These are phyloP conservation scores for Arachnopeziza araneosa DNA, from an alignment of 2,329 filamentous ascomycete species.

Conservation along the genomic window DNA sequence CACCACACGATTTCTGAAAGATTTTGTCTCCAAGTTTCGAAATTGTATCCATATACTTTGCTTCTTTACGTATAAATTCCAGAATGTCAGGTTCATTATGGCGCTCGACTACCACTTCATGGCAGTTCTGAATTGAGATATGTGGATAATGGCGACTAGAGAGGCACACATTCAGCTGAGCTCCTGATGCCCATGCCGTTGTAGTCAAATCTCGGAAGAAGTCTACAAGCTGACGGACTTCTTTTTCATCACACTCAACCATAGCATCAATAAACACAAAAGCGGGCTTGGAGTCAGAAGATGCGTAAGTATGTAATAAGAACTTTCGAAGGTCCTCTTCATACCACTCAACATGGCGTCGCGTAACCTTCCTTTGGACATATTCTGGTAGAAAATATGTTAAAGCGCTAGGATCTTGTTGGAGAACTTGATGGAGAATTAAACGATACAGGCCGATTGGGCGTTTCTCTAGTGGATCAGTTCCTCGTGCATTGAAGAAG, in stretches of 20 bases:
- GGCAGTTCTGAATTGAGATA: neutral
- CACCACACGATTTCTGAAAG: neutral
- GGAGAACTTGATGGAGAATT: neutral
- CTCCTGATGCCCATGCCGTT: neutral
- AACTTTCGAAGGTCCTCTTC: neutral
- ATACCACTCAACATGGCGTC: neutral
- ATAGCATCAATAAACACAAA: neutral
- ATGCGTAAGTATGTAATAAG: neutral
- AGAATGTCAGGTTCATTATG: neutral
- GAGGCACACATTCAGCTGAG: neutral
- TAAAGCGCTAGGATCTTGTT: neutral
- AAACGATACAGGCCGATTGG: conserved; percentile 12
- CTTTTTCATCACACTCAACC: neutral
- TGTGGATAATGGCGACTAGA: neutral
- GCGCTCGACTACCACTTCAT: neutral
- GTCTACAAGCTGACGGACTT: neutral
- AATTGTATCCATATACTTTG: neutral
- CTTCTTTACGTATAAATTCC: neutral
- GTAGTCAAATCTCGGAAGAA: neutral
- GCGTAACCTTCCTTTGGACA: neutral
- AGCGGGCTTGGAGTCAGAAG: too few relatives aligned
- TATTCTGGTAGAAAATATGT: neutral
- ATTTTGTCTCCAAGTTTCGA: neutral
- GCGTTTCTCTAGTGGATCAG: conserved; percentile 22
- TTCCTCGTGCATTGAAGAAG: neutral